Base-by-base conservation (phyloP, 495 filamentous ascomycete genomes). In the Xeromyces bisporus region DNA sequence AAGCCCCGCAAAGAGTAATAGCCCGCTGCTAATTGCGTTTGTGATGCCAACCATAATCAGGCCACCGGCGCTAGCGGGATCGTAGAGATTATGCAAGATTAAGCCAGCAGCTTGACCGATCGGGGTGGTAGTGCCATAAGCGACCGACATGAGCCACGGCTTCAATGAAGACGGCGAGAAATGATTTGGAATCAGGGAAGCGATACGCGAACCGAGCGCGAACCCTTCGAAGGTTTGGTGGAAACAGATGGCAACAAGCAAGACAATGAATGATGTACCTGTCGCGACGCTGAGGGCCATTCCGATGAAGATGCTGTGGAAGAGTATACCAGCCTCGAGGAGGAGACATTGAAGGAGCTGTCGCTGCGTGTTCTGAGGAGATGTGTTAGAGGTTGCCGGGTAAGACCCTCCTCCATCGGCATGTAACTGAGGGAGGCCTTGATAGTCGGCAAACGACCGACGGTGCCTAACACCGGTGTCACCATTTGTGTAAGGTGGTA, bases 131-230 rank as follows among this genome's bases (percentile, higher is more conserved):
- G 75, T 71, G 15, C 87, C 87, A 43, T 91, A 96, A 2, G 87
- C 83, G 6, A 89, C 59, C 3, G 77, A 80, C 87, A 96, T 96
- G n/a, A 93, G 64, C 85, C 85, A 93, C 7, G 87, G 87, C 29
- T 68, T 60, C 48, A 66, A 40, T 4, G 67, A 51, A 45, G 55
- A 28, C 39, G 61, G 50, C 0, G 60, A 39, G 37, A 72, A 71
- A 3, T 61, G 51, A 34, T 60, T 56, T 2, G 70, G 64, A n/a
- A 63, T 64, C 14, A 80, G 58, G 0, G 67, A 64, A 4, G 77
- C 72, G 36, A 83, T 82, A 18, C 76, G 70, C 3, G 77, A 68
- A 10, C 80, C 77, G 7, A 84, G 66, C 12, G 79, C 79, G 32
- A 84, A 62, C 12, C 80, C 79, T 55, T 86, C 80, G 32, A 86